phyloP scores from a whole-genome alignment of 148 eudicot species.

The Persicaria tinctoria region DNA sequence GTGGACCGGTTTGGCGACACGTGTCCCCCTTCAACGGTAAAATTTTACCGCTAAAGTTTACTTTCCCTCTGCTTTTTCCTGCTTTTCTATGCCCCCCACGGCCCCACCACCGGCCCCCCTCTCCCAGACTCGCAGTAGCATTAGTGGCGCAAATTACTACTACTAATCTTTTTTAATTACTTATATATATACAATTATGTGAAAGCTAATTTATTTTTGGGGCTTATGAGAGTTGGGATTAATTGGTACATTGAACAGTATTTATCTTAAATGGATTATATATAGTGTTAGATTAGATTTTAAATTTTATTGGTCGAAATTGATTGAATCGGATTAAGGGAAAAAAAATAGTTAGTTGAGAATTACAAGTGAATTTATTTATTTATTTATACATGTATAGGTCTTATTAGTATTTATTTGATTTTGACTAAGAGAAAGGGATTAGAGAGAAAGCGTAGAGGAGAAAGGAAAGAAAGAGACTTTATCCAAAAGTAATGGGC shows the following conservation, averaged over 20 bases:
- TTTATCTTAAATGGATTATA: too few relatives aligned
- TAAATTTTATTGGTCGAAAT: too few relatives aligned
- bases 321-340: too few relatives aligned
- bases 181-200: too few relatives aligned
- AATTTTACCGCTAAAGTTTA: constrained; percentile 3
- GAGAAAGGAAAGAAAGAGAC: neutral
- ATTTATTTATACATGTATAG: too few relatives aligned
- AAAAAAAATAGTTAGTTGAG: too few relatives aligned
- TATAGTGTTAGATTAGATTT: too few relatives aligned
- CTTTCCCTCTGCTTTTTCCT: neutral
- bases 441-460: neutral
- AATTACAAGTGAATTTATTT: too few relatives aligned
- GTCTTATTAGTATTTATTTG: neutral
- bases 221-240: too few relatives aligned
- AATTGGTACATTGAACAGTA: too few relatives aligned
- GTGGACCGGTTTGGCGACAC: constrained; percentile 5
- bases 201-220: too few relatives aligned
- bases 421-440: neutral
- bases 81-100: neutral
- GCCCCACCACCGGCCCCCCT: neutral
- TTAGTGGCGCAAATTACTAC: neutral
- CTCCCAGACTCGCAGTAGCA: neutral
- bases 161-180: too few relatives aligned
- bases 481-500: constrained; percentile 1
- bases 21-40: constrained; percentile 13